Base-by-base conservation (phyloP, 805 yeast genomes). In the Nakazawaea holstii region DNA sequence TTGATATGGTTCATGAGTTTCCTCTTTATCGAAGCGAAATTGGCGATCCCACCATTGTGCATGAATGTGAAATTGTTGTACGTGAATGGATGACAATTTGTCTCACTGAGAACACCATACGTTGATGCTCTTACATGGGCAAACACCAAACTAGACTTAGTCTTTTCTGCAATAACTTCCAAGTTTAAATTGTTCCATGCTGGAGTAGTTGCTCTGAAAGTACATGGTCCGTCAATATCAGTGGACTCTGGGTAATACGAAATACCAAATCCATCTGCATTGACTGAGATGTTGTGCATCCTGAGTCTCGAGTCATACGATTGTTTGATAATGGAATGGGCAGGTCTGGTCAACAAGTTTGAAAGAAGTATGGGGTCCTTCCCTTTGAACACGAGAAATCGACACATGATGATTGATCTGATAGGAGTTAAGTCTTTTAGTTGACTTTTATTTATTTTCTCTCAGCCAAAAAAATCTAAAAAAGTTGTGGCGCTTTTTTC, bases 191-290 rank as follows among this genome's bases (percentile, higher is more conserved):
- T 94, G 67, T 94, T 94, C 99, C 99, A 94, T 0, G 97, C 95
- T 0, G 99, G 99, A 0, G 99, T 94, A 41, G 91, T 94, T 10
- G 98, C 98, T 56, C 89, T 83, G 69, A 87, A 94, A 2, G 90
- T 76, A 65, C 98, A 94, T 26, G 99, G 98, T 1, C 89, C 87
- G 35, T 75, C 78, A 15, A 77, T 61, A 28, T 65, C 71, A 9
- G 63, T 65, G 41, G 8, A 79, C 85, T n/a, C 69, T 57, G 82
- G 73, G 60, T 94, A 94, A 67, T 94, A 94, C 0, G 98, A 98
- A 20, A 94, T 92, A 1, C 99, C 99, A 64, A 94, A 94, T 0
- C 99, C 99, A 65, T 94, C 99, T 37, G 99, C 99, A 62, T 94
- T 94, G 55, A 94, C 88, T 1, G 99, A 98, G 45, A 96, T 79